Base-by-base conservation (phyloP, 176 grass and related monocot species). In the maize (Zea mays) region DNA sequence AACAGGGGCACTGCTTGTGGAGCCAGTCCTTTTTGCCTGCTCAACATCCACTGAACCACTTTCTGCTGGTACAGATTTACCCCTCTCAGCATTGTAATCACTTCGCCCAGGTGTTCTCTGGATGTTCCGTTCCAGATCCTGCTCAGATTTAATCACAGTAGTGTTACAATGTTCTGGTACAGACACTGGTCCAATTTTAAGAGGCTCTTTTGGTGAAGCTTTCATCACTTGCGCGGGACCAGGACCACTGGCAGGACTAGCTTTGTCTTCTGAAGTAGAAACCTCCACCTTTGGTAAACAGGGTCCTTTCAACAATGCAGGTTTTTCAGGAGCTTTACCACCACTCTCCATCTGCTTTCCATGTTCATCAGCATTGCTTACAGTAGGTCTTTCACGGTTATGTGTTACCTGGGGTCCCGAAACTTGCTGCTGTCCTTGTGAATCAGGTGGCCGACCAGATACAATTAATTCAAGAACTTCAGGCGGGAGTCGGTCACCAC, bases 391-490 rank as follows among this genome's bases (percentile, higher is more conserved):
- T 70, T 88, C 89, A 49, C 34, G 74, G 39, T 55, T 87, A 75
- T 8, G 50, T 20, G 48, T 63, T 72, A 66, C 78, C 70, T 73
- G 54, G 57, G 78, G 74, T 76, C 71, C 77, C 52, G 77, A 65
- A 46, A 75, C 37, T 42, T 83, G 88, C 8, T 86, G 91, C 4
- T 17, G n/a, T 58, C 56, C 66, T 77, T 92, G 86, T 79, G 83
- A 81, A 51, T 90, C 84, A 45, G 82, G 56, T 3, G 67, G 71
- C 17, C 76, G 79, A 4, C 72, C 77, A 74, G 86, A 75, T 84
- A 89, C 72, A 38, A 96, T 99, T 40, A 93, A 87, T 79, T 96
- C 92, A 86, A 99, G 85, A 84, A 99, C 92, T 86, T 99, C 96
- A 69, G 90, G 74, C 14, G 96, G 96, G 13, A 96, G 86, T 62